A percentile compares a stretch with the other conserved stretches of the same genome.
phyloP scores from a whole-genome alignment of 106 monocot species.

The Amphibolis antarctica region DNA sequence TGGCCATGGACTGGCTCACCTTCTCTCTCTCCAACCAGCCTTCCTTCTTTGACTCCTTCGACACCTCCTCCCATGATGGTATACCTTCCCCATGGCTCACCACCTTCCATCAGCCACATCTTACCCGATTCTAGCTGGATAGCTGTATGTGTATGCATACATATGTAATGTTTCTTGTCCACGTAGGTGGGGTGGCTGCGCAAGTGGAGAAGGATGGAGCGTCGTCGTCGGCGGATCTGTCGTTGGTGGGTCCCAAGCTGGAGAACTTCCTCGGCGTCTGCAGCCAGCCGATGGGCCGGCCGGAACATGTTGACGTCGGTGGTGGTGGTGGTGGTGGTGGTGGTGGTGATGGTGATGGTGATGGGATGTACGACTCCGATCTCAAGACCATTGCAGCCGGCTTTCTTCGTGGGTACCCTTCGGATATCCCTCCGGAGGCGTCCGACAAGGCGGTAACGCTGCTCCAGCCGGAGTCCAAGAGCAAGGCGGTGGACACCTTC shows the following conservation, averaged over 20 bases:
- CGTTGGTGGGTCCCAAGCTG: conserved; percentile 18
- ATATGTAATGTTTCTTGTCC: background rate
- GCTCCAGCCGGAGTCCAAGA: conserved; percentile 6
- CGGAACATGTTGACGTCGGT: background rate
- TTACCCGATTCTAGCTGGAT: too few relatives aligned
- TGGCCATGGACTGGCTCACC: conserved; percentile 39
- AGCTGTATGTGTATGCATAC: too few relatives aligned
- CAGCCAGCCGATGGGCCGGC: conserved; percentile 7
- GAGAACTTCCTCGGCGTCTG: conserved; percentile 30
- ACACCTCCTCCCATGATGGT: conserved; percentile 4
- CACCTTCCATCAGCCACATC: background rate
- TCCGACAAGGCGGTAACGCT: conserved; percentile 8
- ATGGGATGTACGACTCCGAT: conserved; percentile 17
- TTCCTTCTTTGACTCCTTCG: conserved; percentile 29
- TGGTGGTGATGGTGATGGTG: background rate
- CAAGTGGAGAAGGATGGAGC: conserved; percentile 21
- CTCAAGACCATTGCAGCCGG: conserved; percentile 65
- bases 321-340: background rate
- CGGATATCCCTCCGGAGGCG: conserved; percentile 5
- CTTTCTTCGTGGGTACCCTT: conserved; percentile 20
- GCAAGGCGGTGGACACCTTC: conserved; percentile 16
- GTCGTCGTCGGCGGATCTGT: conserved; percentile 12
- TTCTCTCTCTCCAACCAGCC: conserved; percentile 41
- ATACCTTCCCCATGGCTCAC: background rate
- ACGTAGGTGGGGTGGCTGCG: conserved; percentile 3